Evolutionary conservation across 208 protist species (phyloP).

Genomic region (Crithidia bombi): DNA sequence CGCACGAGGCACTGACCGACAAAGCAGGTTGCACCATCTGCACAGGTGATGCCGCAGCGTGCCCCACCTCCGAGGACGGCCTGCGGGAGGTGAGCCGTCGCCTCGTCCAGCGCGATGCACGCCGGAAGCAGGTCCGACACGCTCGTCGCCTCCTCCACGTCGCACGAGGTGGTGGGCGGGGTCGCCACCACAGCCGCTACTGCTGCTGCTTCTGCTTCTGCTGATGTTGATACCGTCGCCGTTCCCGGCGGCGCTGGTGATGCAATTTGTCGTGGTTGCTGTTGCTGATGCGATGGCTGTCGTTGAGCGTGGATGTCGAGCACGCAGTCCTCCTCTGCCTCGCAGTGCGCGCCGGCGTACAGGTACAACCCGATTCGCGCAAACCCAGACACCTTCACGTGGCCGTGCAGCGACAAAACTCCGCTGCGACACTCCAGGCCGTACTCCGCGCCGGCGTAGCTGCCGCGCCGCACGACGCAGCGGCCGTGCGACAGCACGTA

Average conservation of each 20-base stretch:
- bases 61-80: conserved; percentile 59
- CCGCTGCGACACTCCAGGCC: conserved; percentile 63
- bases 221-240: neutral
- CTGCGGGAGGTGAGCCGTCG: conserved; percentile 55
- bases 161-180: neutral
- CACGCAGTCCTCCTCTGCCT: conserved; percentile 43
- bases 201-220: neutral
- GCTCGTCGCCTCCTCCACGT: conserved; percentile 9
- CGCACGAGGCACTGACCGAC: conserved; percentile 47
- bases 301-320: conserved; percentile 51
- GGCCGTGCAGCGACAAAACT: conserved; percentile 58
- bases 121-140: conserved; percentile 45
- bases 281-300: neutral
- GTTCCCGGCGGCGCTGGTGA: neutral
- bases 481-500: conserved; percentile 66
- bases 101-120: conserved; percentile 61
- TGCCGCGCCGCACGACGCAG: conserved; percentile 58
- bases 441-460: conserved; percentile 63
- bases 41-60: conserved; percentile 59
- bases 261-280: neutral
- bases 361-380: conserved; percentile 65
- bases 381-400: conserved; percentile 73
- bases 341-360: conserved; percentile 48
- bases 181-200: neutral
- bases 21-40: conserved; percentile 42